Percentiles rank a stretch among this genome's conserved stretches.
Evolutionary conservation across 495 filamentous ascomycete genomes (phyloP).

Genomic region (Xylaria bambusicola): DNA sequence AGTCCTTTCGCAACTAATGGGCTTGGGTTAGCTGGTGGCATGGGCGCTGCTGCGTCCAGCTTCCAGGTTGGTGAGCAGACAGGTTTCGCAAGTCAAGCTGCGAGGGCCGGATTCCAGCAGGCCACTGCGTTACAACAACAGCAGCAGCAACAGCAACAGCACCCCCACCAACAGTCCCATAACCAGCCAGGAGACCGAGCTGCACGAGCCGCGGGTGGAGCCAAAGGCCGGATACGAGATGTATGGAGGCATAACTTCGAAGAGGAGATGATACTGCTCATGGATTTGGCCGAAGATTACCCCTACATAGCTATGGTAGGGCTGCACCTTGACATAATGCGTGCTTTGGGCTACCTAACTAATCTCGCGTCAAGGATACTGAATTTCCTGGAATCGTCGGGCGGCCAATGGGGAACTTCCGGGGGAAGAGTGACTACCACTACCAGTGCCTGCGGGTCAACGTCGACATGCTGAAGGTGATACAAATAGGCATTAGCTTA

Average conservation of each 20-base stretch:
- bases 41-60: constrained; percentile 45
- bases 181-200: constrained; percentile 48
- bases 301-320: constrained; percentile 95
- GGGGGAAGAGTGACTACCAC: constrained; percentile 94
- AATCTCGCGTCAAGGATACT: constrained; percentile 67
- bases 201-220: constrained; percentile 41
- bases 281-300: constrained; percentile 82
- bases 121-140: constrained; percentile 67
- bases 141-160: constrained; percentile 36
- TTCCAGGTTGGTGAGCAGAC: constrained; percentile 69
- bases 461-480: constrained; percentile 94
- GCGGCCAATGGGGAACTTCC: constrained; percentile 89
- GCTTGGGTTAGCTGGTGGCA: constrained; percentile 56
- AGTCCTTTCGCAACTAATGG: constrained; percentile 69
- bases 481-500: constrained; percentile 91
- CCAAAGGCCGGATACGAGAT: constrained; percentile 81
- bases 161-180: constrained; percentile 57
- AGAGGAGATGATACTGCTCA: constrained; percentile 81
- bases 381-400: constrained; percentile 97
- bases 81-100: constrained; percentile 85
- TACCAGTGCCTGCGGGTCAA: constrained; percentile 98
- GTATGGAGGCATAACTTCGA: constrained; percentile 91
- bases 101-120: constrained; percentile 81
- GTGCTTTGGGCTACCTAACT: constrained; percentile 27
- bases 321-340: constrained; percentile 6